These are phyloP conservation scores for Zygosaccharomyces sapae DNA, from an alignment of 1,139 yeast species.

Conservation along the genomic window DNA sequence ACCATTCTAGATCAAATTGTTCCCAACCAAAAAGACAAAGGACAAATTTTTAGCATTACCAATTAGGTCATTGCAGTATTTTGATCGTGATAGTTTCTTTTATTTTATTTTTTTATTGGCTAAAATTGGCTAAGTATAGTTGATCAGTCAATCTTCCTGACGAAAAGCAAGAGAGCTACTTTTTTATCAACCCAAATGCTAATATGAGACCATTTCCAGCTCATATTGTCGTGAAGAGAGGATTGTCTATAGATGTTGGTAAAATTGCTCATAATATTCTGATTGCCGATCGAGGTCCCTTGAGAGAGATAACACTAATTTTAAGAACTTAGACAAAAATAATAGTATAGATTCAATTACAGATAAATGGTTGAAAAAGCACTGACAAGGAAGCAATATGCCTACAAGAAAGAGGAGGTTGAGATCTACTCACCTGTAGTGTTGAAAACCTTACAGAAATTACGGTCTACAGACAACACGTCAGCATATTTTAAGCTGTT, in stretches of 20 bases:
- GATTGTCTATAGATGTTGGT: not conserved
- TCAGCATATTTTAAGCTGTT: slow-evolving; percentile 22
- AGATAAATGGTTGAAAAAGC: slow-evolving; percentile 24
- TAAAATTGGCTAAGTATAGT: slow-evolving; percentile 1
- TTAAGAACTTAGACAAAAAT: too few relatives aligned
- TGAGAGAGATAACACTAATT: not conserved
- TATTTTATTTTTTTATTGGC: not conserved
- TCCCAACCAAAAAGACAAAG: slow-evolving; percentile 17
- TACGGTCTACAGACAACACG: slow-evolving; percentile 17
- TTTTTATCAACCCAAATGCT: not conserved
- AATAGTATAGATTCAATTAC: slow-evolving; percentile 12
- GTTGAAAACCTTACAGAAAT: slow-evolving; percentile 20
- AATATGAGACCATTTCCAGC: not conserved
- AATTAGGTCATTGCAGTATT: not conserved
- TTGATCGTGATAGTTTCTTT: not conserved
- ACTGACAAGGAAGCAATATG: not conserved
- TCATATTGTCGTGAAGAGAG: not conserved
- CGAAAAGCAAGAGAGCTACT: not conserved
- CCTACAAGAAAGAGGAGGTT: not conserved
- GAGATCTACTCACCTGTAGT: slow-evolving; percentile 17
- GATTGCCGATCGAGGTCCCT: slow-evolving; percentile 1
- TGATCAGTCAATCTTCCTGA: not conserved
- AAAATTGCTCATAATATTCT: slow-evolving; percentile 11
- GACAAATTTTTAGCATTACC: slow-evolving; percentile 2
- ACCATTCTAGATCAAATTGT: slow-evolving; percentile 21